Conservation (phyloP, 2,329 filamentous ascomycete genomes). For the Alternaria incomplexa region DNA sequence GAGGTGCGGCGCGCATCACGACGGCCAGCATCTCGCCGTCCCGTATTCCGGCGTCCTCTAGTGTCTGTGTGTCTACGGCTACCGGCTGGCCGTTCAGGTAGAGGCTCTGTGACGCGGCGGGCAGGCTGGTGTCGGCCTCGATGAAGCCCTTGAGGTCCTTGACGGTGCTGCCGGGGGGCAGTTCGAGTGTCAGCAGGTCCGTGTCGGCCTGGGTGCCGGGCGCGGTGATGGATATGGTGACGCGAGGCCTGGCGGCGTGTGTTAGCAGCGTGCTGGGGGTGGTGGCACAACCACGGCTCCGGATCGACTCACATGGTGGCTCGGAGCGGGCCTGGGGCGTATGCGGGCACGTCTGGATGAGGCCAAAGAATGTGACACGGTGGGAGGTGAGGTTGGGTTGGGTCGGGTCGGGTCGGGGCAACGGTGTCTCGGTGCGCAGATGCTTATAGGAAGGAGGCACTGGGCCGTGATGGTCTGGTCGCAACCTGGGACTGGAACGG, state of each 20-base stretch:
- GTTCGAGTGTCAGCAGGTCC: conserved; percentile 80
- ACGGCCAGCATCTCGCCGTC: conserved; percentile 94
- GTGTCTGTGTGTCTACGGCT: conserved; percentile 76
- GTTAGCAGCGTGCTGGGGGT: conserved; percentile 35
- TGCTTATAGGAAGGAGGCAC: conserved; percentile 24
- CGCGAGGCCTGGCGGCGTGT: conserved; percentile 67
- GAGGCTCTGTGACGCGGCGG: conserved; percentile 76
- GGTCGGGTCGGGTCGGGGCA: conserved; percentile 22
- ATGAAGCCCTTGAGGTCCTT: conserved; percentile 87
- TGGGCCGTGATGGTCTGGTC: conserved; percentile 9
- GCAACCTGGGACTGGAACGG: not conserved
- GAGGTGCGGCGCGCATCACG: conserved; percentile 63
- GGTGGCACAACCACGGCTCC: conserved; percentile 45
- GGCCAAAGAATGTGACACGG: conserved; percentile 37
- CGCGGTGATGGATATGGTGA: conserved; percentile 84
- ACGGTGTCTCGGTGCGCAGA: conserved; percentile 23
- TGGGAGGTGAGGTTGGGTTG: conserved; percentile 1
- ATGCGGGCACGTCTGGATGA: conserved; percentile 39
- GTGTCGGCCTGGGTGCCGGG: conserved; percentile 70
- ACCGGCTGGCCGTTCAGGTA: conserved; percentile 89
- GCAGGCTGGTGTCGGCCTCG: conserved; percentile 79
- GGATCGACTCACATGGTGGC: conserved; percentile 46
- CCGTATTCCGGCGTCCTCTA: conserved; percentile 78
- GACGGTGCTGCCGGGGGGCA: conserved; percentile 81
- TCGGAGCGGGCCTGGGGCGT: conserved; percentile 15